Base-by-base conservation (phyloP, 257 asterid genomes). In the Solanum appendiculatum region DNA sequence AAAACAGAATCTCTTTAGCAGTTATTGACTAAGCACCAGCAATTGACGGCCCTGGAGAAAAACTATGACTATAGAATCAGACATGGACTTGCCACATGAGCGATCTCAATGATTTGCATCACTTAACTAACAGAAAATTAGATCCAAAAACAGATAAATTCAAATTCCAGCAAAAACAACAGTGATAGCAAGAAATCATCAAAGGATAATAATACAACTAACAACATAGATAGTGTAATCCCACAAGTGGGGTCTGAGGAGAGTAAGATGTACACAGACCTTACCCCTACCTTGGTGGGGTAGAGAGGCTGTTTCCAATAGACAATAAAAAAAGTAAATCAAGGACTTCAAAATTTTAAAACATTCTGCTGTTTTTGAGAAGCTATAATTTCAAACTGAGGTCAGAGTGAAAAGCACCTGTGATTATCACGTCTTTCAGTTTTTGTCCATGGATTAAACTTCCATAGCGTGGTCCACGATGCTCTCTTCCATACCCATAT, bases 381-480 rank as follows among this genome's bases (percentile, higher is more conserved):
- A 78, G 63, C 25, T 78, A 40, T 9, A 40, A 3, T 75, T 40
- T 13, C 36, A 78, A 78, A 78, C 9, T 25, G 63, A 46, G 72
- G 54, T 84, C 46, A 86, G 44, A 39, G 58, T 63, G 7, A 33
- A 85, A 74, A 89, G 14, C 89, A 95, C 99, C 99, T 92, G 99
- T 96, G 56, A 96, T 94, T n/a, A 95, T 97, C n/a, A 95, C 98
- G 87, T 95, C 99, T 91, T 81, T 92, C 85, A 96, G 99, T 90
- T 96, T 95, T 91, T 96, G 98, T 75, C 99, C 99, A 85, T 96
- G 99, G 88, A 96, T 95, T 87, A 96, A 91, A 89, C 99, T 96
- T 89, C 99, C 98, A 91, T 95, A 96, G 86, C 99, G 92, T 60
- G 98, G 95, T 85, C 99, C 98, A 15, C 92, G 95, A 90, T 93